Evolutionary conservation across 1,284 basidiomycete genomes (phyloP).

Genomic region (Microbotryum scabiosae): DNA sequence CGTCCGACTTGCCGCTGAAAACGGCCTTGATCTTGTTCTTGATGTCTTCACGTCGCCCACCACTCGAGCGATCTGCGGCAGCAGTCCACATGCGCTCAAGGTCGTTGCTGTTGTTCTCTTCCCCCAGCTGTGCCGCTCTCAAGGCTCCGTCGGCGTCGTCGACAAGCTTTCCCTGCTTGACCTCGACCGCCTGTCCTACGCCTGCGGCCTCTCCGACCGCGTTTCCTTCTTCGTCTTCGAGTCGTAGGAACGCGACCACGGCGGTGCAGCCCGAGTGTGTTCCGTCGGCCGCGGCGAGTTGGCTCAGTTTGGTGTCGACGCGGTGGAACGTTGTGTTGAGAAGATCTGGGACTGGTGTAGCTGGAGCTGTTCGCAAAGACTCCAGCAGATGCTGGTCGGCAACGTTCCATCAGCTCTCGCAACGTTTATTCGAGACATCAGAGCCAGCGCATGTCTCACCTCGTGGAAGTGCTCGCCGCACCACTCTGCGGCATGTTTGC

Average conservation of each 20-base stretch:
- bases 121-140: constrained; percentile 9
- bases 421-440: not conserved
- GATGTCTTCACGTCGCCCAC: not conserved
- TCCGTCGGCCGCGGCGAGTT: constrained; percentile 66
- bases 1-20: not conserved
- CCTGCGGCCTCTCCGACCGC: constrained; percentile 29
- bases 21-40: constrained; percentile 17
- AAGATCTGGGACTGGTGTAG: constrained; percentile 68
- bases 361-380: constrained; percentile 45
- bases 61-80: not conserved
- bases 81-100: not conserved
- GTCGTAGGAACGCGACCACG: constrained; percentile 91
- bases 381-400: constrained; percentile 24
- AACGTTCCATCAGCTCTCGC: not conserved
- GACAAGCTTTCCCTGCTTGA: not conserved
- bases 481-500: constrained; percentile 98
- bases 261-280: constrained; percentile 96
- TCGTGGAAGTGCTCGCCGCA: constrained; percentile 94
- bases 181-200: constrained; percentile 9
- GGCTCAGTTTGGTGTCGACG: constrained; percentile 64
- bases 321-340: constrained; percentile 89
- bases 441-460: constrained; percentile 45
- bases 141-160: constrained; percentile 16
- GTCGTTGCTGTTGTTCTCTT: constrained; percentile 14
- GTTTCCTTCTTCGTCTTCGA: constrained; percentile 59